Base-by-base conservation (phyloP, 345 rosid genomes). In the Zanthoxylum bungeanum region DNA sequence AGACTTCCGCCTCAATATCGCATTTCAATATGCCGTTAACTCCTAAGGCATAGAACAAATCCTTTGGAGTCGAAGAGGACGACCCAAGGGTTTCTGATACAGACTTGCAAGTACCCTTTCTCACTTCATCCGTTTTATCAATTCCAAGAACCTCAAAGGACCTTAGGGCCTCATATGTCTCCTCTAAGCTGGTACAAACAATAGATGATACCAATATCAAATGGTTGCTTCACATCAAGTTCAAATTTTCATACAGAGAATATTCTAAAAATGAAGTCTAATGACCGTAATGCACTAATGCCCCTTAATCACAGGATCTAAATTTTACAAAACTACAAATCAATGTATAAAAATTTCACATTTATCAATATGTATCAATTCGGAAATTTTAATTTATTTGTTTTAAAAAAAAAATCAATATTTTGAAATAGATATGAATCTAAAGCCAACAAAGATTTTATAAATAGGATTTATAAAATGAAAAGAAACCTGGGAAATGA, bases 101-200 rank as follows among this genome's bases (percentile, higher is more conserved):
- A 64, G 65, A 75, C 37, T 70, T 77, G 73, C 98, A 96, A 64
- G 88, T 76, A 51, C 74, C 58, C 6, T 71, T 74, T 53, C 82
- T 81, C 9, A 85, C 60, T 68, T 89, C 91, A 60, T 89, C 62
- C 76, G 81, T 84, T 69, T 73, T 75, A 66, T 84, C 86, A 42
- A 91, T 74, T 61, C 87, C 96, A 62, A 96, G 98, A 71, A 87
- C 77, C 78, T 93, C 89, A 62, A 89, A 85, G 65, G 95, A 83
- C 77, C 89, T 86, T 37, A 96, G 77, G 37, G 95, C 92, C 81
- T 89, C 96, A 61, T 84, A 96, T 0, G 92, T 78, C 80, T 89
- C 96, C 70, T 89, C 91, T 52, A 93, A 70, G 77, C 99, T 96
- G 84, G 56, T 61, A 22, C 53, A 28, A 49, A 22, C 53, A 28